Evolutionary conservation across 2,329 filamentous ascomycete genomes (phyloP), one percentile per base, ranked within the genome.

Genomic region (Apiospora pterosperma): DNA sequence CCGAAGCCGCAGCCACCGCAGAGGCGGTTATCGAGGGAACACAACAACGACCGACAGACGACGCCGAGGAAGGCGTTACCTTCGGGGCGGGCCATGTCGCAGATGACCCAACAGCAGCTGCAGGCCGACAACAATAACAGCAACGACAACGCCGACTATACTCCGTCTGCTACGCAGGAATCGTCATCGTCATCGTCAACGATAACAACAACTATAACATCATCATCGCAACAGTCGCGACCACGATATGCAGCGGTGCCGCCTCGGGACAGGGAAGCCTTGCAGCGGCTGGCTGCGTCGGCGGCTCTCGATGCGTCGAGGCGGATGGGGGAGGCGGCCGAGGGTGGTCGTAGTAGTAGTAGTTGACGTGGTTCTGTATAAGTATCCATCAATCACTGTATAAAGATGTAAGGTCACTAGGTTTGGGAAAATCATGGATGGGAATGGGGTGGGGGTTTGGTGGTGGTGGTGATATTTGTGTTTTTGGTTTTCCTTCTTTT

Each of bases 31-130:
- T 55, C 61, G 28, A 34, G 23, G n/a, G 61, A 39, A 28, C 36
- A 55, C 19, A 39, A 10, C 21, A 19, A 28, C 36, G 59, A 61
- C 1, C 61, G 12, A n/a, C 61, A 62, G 25, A 34, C 5, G 25
- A 28, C 39, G 28, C 28, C 61, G 42, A 28, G 61, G 14, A 62
- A 28, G 34, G 62, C 21, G 59, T 58, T 65, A 62, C 61, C 63
- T 21, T 63, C 36, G 39, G 48, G 62, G 8, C 41, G 65, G 42
- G 62, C 52, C n/a, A 31, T 38, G n/a, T 61, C 36, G 28, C 48
- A 55, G 19, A n/a, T 28, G 1, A 41, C 16, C 16, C 38, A 16
- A 38, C 36, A 38, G 36, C 11, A 38, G 12, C 36, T 16, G 12
- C 14, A 16, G 36, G 1, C 36, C 36, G 12, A 38, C 36, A 38